A percentile compares a stretch with the other conserved stretches of the same genome.
Evolutionary conservation across 208 protist species (phyloP).

Genomic region (Eutreptiella sp.): DNA sequence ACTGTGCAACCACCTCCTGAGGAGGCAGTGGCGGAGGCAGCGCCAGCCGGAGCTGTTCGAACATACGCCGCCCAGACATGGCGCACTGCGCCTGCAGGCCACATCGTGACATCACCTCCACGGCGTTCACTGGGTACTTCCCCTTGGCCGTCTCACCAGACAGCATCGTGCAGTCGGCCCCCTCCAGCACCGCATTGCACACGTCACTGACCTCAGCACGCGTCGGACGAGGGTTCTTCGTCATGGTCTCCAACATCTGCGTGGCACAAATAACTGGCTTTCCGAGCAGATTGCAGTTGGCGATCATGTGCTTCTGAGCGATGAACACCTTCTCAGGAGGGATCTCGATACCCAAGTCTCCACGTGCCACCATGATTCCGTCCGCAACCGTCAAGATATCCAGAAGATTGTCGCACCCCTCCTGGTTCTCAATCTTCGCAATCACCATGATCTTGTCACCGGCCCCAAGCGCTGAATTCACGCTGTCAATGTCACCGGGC

Average conservation of each 20-base stretch:
- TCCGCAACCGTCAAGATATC: slow-evolving; percentile 93
- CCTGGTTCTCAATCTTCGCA: slow-evolving; percentile 98
- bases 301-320: slow-evolving; percentile 98
- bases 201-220: slow-evolving; percentile 95
- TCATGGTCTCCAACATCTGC: slow-evolving; percentile 98
- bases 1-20: slow-evolving; percentile 84
- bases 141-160: slow-evolving; percentile 97
- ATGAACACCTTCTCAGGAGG: slow-evolving; percentile 92
- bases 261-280: slow-evolving; percentile 98
- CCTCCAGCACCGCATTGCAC: slow-evolving; percentile 96
- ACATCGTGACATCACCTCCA: slow-evolving; percentile 89
- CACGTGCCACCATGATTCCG: slow-evolving; percentile 98
- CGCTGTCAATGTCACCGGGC: slow-evolving; percentile 81
- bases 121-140: slow-evolving; percentile 88
- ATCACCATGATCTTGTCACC: slow-evolving; percentile 91
- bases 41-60: slow-evolving; percentile 26
- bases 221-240: slow-evolving; percentile 94
- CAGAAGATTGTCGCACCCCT: slow-evolving; percentile 95
- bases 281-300: slow-evolving; percentile 91
- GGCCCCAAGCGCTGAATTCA: slow-evolving; percentile 77
- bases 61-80: slow-evolving; percentile 61
- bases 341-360: slow-evolving; percentile 98
- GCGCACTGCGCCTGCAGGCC: slow-evolving; percentile 72
- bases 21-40: slow-evolving; percentile 57
- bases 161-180: slow-evolving; percentile 98